phyloP scores from a whole-genome alignment of 768 basidiomycete genomes.

The Suillus brevipes region DNA sequence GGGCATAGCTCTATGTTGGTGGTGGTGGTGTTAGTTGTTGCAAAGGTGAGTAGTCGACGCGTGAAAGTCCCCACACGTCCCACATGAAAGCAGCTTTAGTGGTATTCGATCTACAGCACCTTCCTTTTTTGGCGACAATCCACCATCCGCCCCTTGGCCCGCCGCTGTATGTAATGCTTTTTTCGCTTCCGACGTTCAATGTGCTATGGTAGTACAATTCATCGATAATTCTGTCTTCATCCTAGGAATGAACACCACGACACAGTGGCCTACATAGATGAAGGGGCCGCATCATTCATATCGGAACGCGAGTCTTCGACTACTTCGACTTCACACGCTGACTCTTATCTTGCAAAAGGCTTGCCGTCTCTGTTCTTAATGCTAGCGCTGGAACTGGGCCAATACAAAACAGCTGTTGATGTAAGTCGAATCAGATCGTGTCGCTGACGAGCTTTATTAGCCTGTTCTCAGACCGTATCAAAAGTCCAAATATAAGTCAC shows the following conservation, averaged over 20 bases:
- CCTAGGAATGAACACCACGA: background rate
- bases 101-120: slow-evolving; percentile 24
- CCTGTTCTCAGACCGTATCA: background rate
- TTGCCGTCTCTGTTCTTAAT: background rate
- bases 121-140: slow-evolving; percentile 23
- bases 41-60: background rate
- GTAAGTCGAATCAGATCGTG: background rate
- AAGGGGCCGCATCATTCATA: background rate
- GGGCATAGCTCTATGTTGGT: slow-evolving; percentile 52
- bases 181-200: too few relatives aligned
- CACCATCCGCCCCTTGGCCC: background rate
- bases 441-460: background rate
- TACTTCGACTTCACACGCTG: background rate
- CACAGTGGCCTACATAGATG: background rate
- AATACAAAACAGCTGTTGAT: background rate
- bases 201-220: background rate
- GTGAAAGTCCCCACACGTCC: slow-evolving; percentile 11
- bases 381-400: background rate
- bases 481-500: background rate
- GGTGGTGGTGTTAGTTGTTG: slow-evolving; percentile 9
- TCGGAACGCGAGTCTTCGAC: background rate
- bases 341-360: background rate
- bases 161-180: background rate
- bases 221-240: background rate
- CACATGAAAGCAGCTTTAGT: slow-evolving; percentile 3